Evolutionary conservation across 768 basidiomycete genomes (phyloP), one percentile per base, ranked within the genome.

Genomic region (Trametes coccinea): DNA sequence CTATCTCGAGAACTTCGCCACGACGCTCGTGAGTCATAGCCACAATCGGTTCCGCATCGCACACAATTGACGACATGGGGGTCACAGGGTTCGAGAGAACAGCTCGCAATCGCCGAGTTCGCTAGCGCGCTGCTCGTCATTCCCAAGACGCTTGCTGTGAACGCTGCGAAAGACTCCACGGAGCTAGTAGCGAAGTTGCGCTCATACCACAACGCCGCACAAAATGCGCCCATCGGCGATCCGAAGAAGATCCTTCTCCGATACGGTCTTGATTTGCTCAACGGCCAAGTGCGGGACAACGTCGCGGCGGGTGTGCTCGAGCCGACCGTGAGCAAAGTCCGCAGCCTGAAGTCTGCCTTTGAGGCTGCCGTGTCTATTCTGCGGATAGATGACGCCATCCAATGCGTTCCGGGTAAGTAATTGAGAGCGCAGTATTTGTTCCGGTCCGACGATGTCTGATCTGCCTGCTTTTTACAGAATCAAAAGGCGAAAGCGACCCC

Each of bases 41-140:
- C 63, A 46, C 58, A 47, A 48, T 10, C 2, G 31, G 57, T 2
- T 2, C 34, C 11, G n/a, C 34, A 5, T 17, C 34, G 14, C 22
- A 43, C 41, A 16, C 41, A 4, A n/a, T 44, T 34, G 60, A 46
- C 48, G 34, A 27, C 6, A 52, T 47, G 3, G 61, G 39, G 8
- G 5, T 0, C 11, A 17, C 71, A 98, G 96, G 97, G 96, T 49
- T 99, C 97, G 22, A 84, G 97, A 67, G 97, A 99, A 76, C 97
- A 99, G 74, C 81, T 99, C 54, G 97, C 97, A 17, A 98, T 99
- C 70, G 97, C 95, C n/a, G 97, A 99, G 74, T 99, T 99, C 73
- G 97, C 97, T 22, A 80, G 82, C 62, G 91, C 97, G 11, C 81
- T 99, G 58, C 80, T 99, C 44, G 85, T 95, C 14, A 99, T 99